phyloP scores from a whole-genome alignment of 139 green algal species.

The Dunaliella primolecta region DNA sequence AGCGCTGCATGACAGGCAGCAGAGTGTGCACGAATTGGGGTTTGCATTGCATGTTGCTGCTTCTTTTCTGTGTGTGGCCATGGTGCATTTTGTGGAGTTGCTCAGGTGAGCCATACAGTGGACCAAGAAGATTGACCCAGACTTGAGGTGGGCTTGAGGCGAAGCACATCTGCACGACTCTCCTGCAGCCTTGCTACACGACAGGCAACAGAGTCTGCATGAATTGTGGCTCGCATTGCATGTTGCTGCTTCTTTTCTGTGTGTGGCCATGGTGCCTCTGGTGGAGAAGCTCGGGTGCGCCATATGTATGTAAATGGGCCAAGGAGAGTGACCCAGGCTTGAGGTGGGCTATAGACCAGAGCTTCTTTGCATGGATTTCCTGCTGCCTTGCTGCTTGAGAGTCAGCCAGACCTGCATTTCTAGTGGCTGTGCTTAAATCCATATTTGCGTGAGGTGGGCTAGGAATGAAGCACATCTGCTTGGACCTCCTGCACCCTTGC shows the following conservation, averaged over 20 bases:
- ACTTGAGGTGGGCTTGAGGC: slow-evolving; percentile 17
- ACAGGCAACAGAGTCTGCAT: too few species aligned
- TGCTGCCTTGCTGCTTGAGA: too few species aligned
- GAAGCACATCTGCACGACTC: background rate
- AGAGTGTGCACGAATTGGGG: too few species aligned
- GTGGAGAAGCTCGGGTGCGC: slow-evolving; percentile 58
- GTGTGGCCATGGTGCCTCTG: slow-evolving; percentile 83
- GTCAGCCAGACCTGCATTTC: too few species aligned
- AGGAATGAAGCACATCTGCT: background rate
- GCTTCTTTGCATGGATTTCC: background rate
- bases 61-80: slow-evolving; percentile 86
- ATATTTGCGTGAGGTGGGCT: slow-evolving; percentile 25
- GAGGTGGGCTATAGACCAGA: slow-evolving; percentile 4
- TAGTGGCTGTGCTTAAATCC: too few species aligned
- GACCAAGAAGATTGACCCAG: slow-evolving; percentile 48
- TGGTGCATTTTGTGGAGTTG: slow-evolving; percentile 82
- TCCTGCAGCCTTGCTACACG: too few species aligned
- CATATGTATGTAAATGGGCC: slow-evolving; percentile 62
- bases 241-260: slow-evolving; percentile 93
- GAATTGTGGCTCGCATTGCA: too few species aligned
- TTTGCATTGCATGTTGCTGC: too few species aligned
- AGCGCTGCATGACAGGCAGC: too few species aligned
- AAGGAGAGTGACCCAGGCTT: slow-evolving; percentile 39
- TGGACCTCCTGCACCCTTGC: too few species aligned
- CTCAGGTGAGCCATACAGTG: slow-evolving; percentile 50